A percentile compares a stretch with the other conserved stretches of the same genome.
Evolutionary conservation across 2,329 filamentous ascomycete species (phyloP).

Genomic region (Dothideomycetes sp.): DNA sequence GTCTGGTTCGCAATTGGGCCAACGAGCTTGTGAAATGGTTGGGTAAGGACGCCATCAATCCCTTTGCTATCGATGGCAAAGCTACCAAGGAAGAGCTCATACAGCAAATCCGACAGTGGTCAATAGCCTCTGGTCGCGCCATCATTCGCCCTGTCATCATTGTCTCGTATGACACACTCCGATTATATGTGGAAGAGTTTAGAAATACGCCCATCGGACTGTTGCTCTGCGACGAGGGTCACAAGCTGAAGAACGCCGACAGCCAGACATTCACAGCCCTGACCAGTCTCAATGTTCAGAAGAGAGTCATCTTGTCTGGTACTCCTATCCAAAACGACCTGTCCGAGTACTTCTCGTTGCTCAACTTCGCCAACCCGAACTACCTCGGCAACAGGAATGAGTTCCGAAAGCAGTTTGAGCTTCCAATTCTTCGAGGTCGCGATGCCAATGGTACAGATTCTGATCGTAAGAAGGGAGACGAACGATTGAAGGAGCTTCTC

Average conservation of each 20-base stretch:
- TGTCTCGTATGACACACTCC: conserved; percentile 92
- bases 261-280: conserved; percentile 90
- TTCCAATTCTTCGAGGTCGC: conserved; percentile 83
- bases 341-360: conserved; percentile 93
- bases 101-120: conserved; percentile 87
- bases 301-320: conserved; percentile 88
- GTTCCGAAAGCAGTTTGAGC: conserved; percentile 87
- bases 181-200: conserved; percentile 82
- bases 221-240: conserved; percentile 91
- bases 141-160: conserved; percentile 91
- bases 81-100: conserved; percentile 89
- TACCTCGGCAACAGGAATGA: conserved; percentile 81
- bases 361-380: conserved; percentile 93
- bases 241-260: conserved; percentile 93
- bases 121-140: conserved; percentile 78
- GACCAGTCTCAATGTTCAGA: conserved; percentile 79
- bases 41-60: conserved; percentile 77
- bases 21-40: conserved; percentile 97
- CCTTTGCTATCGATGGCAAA: conserved; percentile 95
- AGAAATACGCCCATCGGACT: conserved; percentile 85
- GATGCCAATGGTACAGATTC: conserved; percentile 81
- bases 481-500: conserved; percentile 72
- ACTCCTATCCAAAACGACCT: conserved; percentile 97
- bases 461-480: conserved; percentile 73
- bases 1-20: conserved; percentile 94